A percentile compares a stretch with the other conserved stretches of the same genome.
phyloP scores from a whole-genome alignment of 495 filamentous ascomycete species.

The Xylaria grammica region DNA sequence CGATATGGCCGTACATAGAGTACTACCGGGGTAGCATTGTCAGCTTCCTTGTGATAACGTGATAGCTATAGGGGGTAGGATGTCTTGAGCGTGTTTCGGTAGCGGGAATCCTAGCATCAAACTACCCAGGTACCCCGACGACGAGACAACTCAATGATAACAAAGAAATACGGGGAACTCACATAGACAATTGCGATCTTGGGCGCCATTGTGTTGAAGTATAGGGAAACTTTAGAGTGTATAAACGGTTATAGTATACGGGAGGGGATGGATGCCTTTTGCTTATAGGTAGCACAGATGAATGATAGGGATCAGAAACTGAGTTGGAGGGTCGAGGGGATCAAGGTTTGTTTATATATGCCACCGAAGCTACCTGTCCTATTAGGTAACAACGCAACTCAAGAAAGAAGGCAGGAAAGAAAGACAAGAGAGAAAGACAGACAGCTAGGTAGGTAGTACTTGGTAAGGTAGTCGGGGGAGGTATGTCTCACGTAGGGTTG shows the following conservation, averaged over 20 bases:
- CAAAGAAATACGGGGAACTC: conserved; percentile 44
- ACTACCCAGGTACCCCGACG: neutral
- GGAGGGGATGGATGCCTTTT: neutral
- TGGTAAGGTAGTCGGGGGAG: too few species aligned
- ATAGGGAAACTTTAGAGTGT: too few species aligned
- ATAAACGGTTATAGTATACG: too few species aligned
- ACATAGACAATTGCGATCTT: conserved; percentile 91
- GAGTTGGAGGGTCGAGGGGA: neutral
- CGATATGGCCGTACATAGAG: conserved; percentile 94
- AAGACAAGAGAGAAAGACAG: too few species aligned
- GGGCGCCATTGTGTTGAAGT: conserved; percentile 73
- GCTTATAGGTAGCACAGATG: neutral
- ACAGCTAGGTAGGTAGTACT: too few species aligned
- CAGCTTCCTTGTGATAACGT: conserved; percentile 17
- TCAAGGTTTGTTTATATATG: neutral
- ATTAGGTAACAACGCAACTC: neutral
- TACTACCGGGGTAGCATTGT: conserved; percentile 62
- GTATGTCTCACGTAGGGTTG: too few species aligned
- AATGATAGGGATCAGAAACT: neutral
- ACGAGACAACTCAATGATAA: neutral
- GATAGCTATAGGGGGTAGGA: neutral
- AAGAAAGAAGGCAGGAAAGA: too few species aligned
- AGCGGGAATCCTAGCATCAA: neutral
- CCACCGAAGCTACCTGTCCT: neutral
- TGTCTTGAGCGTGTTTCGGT: neutral